A percentile compares a stretch with the other conserved stretches of the same genome.
These are phyloP conservation scores for Teratosphaeria zuluensis DNA, from an alignment of 2,329 filamentous ascomycete species.

Conservation along the genomic window DNA sequence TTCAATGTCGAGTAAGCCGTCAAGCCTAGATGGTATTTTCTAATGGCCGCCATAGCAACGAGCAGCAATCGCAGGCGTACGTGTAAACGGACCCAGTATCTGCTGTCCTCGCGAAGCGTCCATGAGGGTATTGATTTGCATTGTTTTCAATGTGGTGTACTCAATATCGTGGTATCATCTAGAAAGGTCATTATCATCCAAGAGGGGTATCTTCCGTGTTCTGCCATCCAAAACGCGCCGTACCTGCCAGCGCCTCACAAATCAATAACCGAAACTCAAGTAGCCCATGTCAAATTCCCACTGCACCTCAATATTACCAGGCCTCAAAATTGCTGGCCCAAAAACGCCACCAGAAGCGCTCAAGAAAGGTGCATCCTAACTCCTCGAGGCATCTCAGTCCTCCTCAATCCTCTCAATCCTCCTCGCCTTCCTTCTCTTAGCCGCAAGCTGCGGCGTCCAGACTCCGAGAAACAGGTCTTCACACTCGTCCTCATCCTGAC, in stretches of 20 bases:
- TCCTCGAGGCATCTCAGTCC: neutral
- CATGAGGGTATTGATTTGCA: neutral
- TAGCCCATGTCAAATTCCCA: neutral
- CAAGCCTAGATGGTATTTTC: too few species aligned
- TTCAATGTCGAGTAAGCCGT: too few species aligned
- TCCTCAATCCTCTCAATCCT: slow-evolving; percentile 7
- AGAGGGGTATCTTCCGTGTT: neutral
- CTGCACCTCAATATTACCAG: neutral
- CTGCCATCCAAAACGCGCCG: neutral
- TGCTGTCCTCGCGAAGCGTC: too few species aligned
- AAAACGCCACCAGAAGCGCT: too few species aligned
- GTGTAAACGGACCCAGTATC: too few species aligned
- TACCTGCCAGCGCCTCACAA: neutral
- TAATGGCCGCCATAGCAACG: too few species aligned
- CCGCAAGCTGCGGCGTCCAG: slow-evolving; percentile 48
- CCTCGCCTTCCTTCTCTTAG: slow-evolving; percentile 32
- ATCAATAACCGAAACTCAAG: neutral
- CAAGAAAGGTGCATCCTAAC: too few species aligned
- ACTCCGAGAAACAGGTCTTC: slow-evolving; percentile 55
- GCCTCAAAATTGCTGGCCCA: too few species aligned
- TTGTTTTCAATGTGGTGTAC: neutral
- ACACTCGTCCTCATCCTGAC: slow-evolving; percentile 57
- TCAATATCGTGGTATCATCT: neutral
- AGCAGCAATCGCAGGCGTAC: too few species aligned
- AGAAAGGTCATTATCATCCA: neutral